Conservation (phyloP, 768 basidiomycete genomes). For the Suillus bovinus region DNA sequence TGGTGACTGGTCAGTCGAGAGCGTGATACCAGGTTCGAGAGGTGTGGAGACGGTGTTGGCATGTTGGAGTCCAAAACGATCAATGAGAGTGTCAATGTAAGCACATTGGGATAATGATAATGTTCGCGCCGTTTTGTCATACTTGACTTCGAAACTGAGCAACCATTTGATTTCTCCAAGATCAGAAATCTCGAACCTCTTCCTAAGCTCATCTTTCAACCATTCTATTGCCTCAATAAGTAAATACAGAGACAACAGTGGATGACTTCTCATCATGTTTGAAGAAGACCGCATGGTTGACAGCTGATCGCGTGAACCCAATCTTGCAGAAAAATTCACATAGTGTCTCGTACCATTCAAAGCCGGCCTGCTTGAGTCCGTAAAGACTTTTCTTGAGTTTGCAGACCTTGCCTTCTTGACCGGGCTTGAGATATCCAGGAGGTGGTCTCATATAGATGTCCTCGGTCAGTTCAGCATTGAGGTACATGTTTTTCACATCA, state of each 20-base stretch:
- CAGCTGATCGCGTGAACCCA: conserved; percentile 6
- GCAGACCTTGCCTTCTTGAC: conserved; percentile 10
- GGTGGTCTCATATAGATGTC: too few species aligned
- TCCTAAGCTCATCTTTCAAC: conserved; percentile 21
- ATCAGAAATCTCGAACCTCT: conserved; percentile 31
- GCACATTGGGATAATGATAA: conserved; percentile 30
- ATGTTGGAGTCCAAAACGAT: neutral
- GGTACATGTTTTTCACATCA: too few species aligned
- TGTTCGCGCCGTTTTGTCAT: conserved; percentile 16
- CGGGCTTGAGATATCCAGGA: too few species aligned
- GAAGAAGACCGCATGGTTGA: conserved; percentile 11
- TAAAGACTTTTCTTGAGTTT: conserved; percentile 30
- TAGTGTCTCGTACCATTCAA: too few species aligned
- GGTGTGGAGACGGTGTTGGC: neutral
- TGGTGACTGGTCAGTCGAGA: conserved; percentile 5
- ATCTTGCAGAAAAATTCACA: conserved; percentile 8
- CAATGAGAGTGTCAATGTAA: conserved; percentile 25
- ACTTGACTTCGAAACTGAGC: conserved; percentile 33
- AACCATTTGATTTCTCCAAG: conserved; percentile 31
- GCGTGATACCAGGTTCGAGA: neutral
- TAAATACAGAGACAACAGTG: conserved; percentile 5
- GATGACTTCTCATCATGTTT: neutral
- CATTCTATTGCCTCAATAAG: neutral
- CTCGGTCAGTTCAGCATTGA: too few species aligned
- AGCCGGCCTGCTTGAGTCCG: conserved; percentile 32